A percentile compares a stretch with the other conserved stretches of the same genome.
These are phyloP conservation scores for Boletus bicolor DNA, from an alignment of 768 basidiomycete species.

Conservation along the genomic window DNA sequence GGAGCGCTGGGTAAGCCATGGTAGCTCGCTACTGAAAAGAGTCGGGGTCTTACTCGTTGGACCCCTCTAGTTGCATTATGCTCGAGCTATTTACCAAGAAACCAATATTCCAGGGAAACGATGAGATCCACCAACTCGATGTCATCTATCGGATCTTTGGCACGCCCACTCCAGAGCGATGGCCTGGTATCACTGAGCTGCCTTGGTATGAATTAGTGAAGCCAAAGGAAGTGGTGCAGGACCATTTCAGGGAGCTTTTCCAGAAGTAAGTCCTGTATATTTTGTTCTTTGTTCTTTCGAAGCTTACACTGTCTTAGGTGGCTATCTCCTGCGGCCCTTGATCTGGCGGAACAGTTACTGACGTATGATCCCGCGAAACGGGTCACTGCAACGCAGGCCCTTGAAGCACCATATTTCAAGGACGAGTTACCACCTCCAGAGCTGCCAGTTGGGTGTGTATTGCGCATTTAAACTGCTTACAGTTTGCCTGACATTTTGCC, in stretches of 20 bases:
- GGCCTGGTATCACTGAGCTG: constrained; percentile 77
- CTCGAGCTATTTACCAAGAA: constrained; percentile 94
- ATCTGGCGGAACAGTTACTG: constrained; percentile 81
- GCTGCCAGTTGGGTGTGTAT: constrained; percentile 73
- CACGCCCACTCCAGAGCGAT: constrained; percentile 77
- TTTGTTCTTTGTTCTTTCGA: neutral
- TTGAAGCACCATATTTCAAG: constrained; percentile 81
- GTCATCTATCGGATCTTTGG: constrained; percentile 90
- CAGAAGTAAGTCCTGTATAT: constrained; percentile 57
- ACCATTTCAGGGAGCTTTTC: constrained; percentile 82
- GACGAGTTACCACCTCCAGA: constrained; percentile 72
- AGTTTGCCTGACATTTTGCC: neutral
- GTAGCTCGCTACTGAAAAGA: neutral
- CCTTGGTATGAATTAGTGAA: constrained; percentile 99
- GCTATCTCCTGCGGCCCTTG: constrained; percentile 81
- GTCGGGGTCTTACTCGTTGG: neutral
- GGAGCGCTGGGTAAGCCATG: constrained; percentile 86
- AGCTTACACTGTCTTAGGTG: constrained; percentile 47
- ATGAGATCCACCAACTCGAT: constrained; percentile 96
- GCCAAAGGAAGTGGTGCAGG: constrained; percentile 70
- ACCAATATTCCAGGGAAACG: constrained; percentile 96
- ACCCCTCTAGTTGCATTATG: constrained; percentile 83
- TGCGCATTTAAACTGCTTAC: neutral
- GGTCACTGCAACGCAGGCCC: constrained; percentile 74
- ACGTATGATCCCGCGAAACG: constrained; percentile 78